phyloP scores from a whole-genome alignment of 768 basidiomycete species.

The Psilocybe tampanensis region DNA sequence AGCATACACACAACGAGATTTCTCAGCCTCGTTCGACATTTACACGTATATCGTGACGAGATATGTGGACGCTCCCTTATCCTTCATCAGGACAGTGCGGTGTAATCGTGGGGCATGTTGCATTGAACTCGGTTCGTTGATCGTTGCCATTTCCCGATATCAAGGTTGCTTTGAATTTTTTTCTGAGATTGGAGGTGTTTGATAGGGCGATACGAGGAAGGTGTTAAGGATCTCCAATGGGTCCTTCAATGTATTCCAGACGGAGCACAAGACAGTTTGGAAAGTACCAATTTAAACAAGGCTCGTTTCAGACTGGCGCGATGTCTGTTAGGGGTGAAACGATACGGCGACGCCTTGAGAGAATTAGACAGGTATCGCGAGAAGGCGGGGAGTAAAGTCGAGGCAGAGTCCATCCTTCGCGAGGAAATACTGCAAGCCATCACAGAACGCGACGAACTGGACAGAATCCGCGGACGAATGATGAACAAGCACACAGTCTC shows the following conservation, averaged over 20 bases:
- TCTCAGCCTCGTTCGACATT: constrained; percentile 2
- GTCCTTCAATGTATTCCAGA: constrained; percentile 1
- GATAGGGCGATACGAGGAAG: constrained; percentile 12
- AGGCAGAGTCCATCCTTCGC: constrained; percentile 5
- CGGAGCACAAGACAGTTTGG: neutral
- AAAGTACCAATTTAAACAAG: constrained; percentile 3
- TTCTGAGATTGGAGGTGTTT: neutral
- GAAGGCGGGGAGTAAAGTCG: neutral
- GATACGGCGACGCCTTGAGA: constrained; percentile 13
- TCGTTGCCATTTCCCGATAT: neutral
- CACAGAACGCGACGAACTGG: constrained; percentile 1
- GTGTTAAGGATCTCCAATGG: constrained; percentile 10
- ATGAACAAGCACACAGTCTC: neutral
- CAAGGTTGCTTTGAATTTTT: neutral
- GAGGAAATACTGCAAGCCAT: constrained; percentile 12
- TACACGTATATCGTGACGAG: constrained; percentile 14
- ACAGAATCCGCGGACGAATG: neutral
- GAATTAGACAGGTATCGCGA: constrained; percentile 14
- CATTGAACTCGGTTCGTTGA: constrained; percentile 15
- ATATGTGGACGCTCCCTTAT: neutral
- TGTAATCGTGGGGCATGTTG: constrained; percentile 16
- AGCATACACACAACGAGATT: constrained; percentile 7
- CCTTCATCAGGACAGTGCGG: constrained; percentile 6
- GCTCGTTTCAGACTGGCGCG: constrained; percentile 18
- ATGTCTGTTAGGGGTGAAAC: constrained; percentile 15